These are phyloP conservation scores for Tolypocladium paradoxum DNA, from an alignment of 2,329 filamentous ascomycete genomes.

Conservation along the genomic window DNA sequence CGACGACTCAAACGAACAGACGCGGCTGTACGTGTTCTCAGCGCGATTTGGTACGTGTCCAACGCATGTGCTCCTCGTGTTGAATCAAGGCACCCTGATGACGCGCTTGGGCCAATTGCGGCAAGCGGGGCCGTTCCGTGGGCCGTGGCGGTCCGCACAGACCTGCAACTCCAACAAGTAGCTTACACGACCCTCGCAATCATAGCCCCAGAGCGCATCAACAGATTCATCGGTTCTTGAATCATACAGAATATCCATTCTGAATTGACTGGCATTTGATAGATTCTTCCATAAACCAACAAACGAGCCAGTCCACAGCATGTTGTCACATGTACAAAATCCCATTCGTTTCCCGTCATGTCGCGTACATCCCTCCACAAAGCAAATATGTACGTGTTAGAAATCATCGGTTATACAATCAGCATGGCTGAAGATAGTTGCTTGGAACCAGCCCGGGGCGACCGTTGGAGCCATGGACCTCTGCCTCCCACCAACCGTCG, in stretches of 20 bases:
- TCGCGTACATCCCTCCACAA: not conserved
- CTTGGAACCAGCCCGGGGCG: constrained; percentile 53
- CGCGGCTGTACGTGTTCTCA: not conserved
- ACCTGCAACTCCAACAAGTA: not conserved
- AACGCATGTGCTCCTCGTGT: not conserved
- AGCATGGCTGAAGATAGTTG: constrained; percentile 53
- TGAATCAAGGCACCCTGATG: not conserved
- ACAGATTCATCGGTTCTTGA: not conserved
- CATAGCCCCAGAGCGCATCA: not conserved
- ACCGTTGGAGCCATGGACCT: constrained; percentile 62
- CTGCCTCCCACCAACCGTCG: constrained; percentile 99
- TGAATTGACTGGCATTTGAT: not conserved
- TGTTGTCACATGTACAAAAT: not conserved
- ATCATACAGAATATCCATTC: not conserved
- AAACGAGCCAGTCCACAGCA: not conserved
- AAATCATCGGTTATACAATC: not conserved
- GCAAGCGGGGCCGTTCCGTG: not conserved
- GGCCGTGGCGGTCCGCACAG: too few species aligned
- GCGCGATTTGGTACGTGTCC: not conserved
- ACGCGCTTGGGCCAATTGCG: not conserved
- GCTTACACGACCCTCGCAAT: too few species aligned
- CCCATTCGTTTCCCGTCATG: not conserved
- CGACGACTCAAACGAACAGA: not conserved
- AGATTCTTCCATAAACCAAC: not conserved
- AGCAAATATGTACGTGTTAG: constrained; percentile 1